Evolutionary conservation across 495 filamentous ascomycete genomes (phyloP), one percentile per base, ranked within the genome.

Genomic region (Aspergillus conjunctus): DNA sequence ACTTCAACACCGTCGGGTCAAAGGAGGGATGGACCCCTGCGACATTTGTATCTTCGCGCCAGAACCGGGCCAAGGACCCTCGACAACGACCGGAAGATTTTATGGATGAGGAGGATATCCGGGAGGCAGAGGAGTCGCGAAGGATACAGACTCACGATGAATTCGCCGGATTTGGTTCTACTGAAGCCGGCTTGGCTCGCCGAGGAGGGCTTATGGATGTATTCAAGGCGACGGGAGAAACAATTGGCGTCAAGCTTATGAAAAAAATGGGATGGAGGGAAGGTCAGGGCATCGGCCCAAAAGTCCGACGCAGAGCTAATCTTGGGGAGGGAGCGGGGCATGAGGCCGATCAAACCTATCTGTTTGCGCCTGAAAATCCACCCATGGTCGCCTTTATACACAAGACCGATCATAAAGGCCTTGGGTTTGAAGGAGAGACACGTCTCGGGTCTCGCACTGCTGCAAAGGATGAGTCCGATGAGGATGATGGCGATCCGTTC

Each of bases 1-100:
- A 98, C 73, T 98, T 94, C 79, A 98, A 98, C 69, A 96, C 91
- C 11, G 95, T 97, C 66, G 95, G 94, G 31, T 96, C 92, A 8
- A 98, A 98, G 75, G 93, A 98, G 83, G 94, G 94, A 76, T 98
- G 93, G 93, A 88, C 89, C 12, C 94, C 94, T 8, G 82, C 91
- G 12, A 88, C 89, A 7, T 98, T 98, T 68, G 88, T 96, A 34
- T 97, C 92, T 4, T 97, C 94, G 39, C 90, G 94, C 0, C 74
- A 86, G 41, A 90, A 91, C 62, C 88, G 90, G 50, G 83, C 84
- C 55, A 88, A 91, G 64, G 87, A 93, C 77, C 81, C 73, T 22
- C 69, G 70, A 49, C 77, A 86, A 70, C 86, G 86, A 32, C 82
- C 87, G 9, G 93, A 98, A 66, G 94, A 98, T 69, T 98, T 92